A percentile compares a stretch with the other conserved stretches of the same genome.
These are phyloP conservation scores for Phaeotremella skinneri DNA, from an alignment of 768 basidiomycete species.

Conservation along the genomic window DNA sequence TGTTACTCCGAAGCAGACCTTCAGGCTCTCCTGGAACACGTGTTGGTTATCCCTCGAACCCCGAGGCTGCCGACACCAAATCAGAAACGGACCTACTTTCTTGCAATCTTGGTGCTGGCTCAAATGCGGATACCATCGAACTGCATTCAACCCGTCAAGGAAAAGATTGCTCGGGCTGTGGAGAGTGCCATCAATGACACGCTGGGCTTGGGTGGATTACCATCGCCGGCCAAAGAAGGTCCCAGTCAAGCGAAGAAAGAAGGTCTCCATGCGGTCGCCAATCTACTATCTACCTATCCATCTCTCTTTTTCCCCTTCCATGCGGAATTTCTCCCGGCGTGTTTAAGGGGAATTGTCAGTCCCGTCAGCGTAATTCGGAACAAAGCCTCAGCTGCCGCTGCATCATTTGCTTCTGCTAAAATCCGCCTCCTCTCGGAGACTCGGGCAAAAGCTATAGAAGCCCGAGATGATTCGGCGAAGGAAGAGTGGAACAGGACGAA, in stretches of 20 bases:
- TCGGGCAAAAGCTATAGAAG: constrained; percentile 5
- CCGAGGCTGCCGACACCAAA: constrained; percentile 47
- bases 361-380: constrained; percentile 21
- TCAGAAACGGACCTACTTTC: constrained; percentile 44
- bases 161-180: constrained; percentile 40
- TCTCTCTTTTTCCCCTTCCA: constrained; percentile 40
- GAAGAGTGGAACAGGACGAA: constrained; percentile 27
- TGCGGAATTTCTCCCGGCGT: constrained; percentile 33
- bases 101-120: constrained; percentile 41
- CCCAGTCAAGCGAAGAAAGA: constrained; percentile 34
- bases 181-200: constrained; percentile 32
- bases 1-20: constrained; percentile 46
- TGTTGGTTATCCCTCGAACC: constrained; percentile 44
- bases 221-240: constrained; percentile 29
- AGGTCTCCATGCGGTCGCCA: constrained; percentile 35
- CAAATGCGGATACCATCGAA: constrained; percentile 34
- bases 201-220: constrained; percentile 23
- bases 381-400: constrained; percentile 33
- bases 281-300: constrained; percentile 40
- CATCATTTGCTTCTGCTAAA: constrained; percentile 39
- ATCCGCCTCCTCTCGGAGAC: constrained; percentile 18
- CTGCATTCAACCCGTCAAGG: constrained; percentile 36
- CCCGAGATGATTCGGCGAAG: constrained; percentile 12
- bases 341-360: constrained; percentile 26
- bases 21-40: constrained; percentile 30